These are phyloP conservation scores for Sporothrix pallida DNA, from an alignment of 2,329 filamentous ascomycete species.

Conservation along the genomic window DNA sequence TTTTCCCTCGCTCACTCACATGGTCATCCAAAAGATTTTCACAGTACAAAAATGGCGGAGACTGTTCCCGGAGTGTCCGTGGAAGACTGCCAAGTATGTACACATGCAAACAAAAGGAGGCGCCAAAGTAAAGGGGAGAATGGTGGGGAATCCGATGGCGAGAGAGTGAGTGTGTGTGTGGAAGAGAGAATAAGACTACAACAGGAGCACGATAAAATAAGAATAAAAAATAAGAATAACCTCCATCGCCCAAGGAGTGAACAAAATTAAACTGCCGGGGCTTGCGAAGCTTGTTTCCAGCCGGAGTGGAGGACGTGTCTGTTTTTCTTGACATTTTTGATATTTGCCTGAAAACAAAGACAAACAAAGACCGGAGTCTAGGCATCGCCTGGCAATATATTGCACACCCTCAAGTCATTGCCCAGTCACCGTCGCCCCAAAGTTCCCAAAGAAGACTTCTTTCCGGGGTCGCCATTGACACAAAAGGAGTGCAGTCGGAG, in stretches of 20 bases:
- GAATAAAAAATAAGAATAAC: conserved; percentile 6
- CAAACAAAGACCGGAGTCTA: neutral
- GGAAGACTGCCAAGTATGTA: neutral
- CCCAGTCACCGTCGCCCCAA: too few relatives aligned
- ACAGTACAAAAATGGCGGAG: neutral
- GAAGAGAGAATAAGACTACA: too few relatives aligned
- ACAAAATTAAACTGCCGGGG: conserved; percentile 2
- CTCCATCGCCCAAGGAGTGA: neutral
- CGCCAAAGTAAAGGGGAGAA: too few relatives aligned
- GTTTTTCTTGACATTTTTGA: neutral
- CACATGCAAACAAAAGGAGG: too few relatives aligned
- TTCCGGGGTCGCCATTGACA: neutral
- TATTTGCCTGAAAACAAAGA: conserved; percentile 13
- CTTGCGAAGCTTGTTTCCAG: conserved; percentile 21
- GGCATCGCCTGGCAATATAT: conserved; percentile 14
- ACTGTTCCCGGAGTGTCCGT: neutral
- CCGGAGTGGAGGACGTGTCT: neutral
- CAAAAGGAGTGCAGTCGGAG: neutral
- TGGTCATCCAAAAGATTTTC: neutral
- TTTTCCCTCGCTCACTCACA: neutral
- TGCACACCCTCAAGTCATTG: neutral
- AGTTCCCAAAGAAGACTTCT: neutral
- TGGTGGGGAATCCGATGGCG: too few relatives aligned
- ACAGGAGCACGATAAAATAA: neutral
- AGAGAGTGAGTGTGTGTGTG: too few relatives aligned